Base-by-base conservation (phyloP, 2,329 filamentous ascomycete species). In the Acephala macrosclerotiorum region DNA sequence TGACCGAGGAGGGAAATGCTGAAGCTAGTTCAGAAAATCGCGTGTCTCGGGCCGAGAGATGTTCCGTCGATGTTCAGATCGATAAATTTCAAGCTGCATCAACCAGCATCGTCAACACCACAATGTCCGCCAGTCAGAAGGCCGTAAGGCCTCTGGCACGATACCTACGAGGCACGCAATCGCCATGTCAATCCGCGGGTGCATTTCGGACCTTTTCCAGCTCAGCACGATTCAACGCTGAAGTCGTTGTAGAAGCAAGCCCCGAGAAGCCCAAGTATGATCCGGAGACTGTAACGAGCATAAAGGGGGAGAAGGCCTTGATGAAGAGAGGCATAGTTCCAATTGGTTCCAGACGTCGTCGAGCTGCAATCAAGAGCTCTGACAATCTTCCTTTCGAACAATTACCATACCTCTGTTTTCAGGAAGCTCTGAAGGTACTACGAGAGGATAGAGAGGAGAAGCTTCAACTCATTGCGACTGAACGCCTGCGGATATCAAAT, bases 381-480 rank as follows among this genome's bases (percentile, higher is more conserved):
- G 86, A 90, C 74, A 82, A 97, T 58, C 71, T 78, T 35, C 93
- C 94, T 29, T 97, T 99, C 77, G 93, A 97, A 82, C 91, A 95
- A 77, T 83, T 99, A 71, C 96, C 96, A 20, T 99, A 96, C 81
- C 95, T 98, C 84, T 96, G 93, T 80, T 99, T 98, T 82, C 96
- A 99, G 80, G 94, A 97, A 81, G 96, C 96, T 47, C 88, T 94
- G 69, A 92, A 93, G 77, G 80, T 98, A 58, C 83, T 99, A 63
- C 85, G 89, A 61, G 87, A 87, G 62, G 96, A 99, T 77, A 88
- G 95, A 47, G 83, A 89, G 70, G 87, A 95, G 80, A 98, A 97
- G 82, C 74, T 98, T 59, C 81, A 84, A 67, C 83, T 89, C 74
- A 95, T 99, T 65, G 81, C 87, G 59, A 83, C 79, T 33, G 88